These are phyloP conservation scores for Cryptosporidium tyzzeri DNA, from an alignment of 169 alveolate genomes.

Conservation along the genomic window DNA sequence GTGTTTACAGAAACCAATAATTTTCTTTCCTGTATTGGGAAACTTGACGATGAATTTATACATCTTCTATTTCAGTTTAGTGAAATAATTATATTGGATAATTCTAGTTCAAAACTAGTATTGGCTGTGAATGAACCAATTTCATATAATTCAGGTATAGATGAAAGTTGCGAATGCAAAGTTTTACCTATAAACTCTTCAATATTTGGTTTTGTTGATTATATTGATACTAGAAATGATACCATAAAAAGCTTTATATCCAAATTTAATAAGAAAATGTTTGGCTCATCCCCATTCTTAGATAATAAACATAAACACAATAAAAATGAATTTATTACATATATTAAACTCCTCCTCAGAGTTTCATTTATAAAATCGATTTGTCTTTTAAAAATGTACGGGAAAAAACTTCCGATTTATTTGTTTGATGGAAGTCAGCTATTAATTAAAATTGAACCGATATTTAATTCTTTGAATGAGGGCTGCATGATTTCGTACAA, in stretches of 20 bases:
- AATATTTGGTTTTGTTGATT: conserved; percentile 45
- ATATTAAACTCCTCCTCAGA: conserved; percentile 37
- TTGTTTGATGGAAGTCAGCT: conserved; percentile 31
- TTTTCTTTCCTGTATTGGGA: conserved; percentile 17
- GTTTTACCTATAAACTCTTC: conserved; percentile 2
- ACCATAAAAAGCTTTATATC: neutral
- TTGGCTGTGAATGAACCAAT: neutral
- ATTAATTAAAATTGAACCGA: conserved; percentile 42
- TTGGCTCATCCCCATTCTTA: neutral
- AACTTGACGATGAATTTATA: conserved; percentile 11
- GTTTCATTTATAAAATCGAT: conserved; percentile 45
- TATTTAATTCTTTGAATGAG: neutral
- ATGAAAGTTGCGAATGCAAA: neutral
- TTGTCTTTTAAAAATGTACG: conserved; percentile 35
- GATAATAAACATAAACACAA: neutral
- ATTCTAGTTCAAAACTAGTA: neutral
- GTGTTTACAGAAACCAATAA: conserved; percentile 2
- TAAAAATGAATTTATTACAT: conserved; percentile 6
- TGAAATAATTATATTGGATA: neutral
- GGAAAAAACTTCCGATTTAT: conserved; percentile 45
- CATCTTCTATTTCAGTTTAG: conserved; percentile 30
- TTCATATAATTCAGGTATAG: neutral
- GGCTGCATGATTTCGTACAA: conserved; percentile 15
- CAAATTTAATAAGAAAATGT: neutral
- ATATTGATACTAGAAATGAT: conserved; percentile 24